Base-by-base conservation (phyloP, 1,284 basidiomycete species). In the Malassezia restricta region DNA sequence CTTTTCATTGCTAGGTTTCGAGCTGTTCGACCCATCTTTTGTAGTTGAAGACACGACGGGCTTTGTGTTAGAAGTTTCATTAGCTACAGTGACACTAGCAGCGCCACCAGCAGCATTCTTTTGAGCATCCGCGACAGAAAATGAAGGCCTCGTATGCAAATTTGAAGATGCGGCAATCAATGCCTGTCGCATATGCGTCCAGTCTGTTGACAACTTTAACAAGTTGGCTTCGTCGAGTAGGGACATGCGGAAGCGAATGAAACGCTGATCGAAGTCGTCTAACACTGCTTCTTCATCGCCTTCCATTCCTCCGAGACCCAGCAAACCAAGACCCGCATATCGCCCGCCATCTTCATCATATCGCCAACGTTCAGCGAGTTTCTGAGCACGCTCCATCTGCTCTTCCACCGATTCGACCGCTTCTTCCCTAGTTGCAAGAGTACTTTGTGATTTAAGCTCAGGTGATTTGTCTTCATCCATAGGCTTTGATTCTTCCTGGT, bases 211-310 rank as follows among this genome's bases (percentile, higher is more conserved):
- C 8, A 72, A 54, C 53, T 68, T 72, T 28, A 66, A 47, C 49
- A 72, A 43, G 39, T 71, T 68, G n/a, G 61, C 48, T 33, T 72
- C 68, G 49, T 72, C 66, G 8, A 72, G 57, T 40, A 72, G 47
- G 1, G 56, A 63, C 64, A 72, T 72, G 33, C 69, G 63, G 61
- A 66, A 72, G n/a, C 63, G 61, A 50, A 72, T 62, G 51, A 71
- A 72, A 43, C 64, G 61, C 46, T 68, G 69, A 51, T 72, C 69
- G 49, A 63, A 72, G 53, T 72, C 69, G 43, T 72, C 69, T 40
- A 72, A 35, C 14, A 72, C 66, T 7, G 68, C 69, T 49, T 72
- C 69, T 35, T 71, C 68, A 29, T 72, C 69, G 24, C 70, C 68
- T 40, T 72, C 69, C 69, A 72, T 72, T 38, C 69, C 69, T 31